These are phyloP conservation scores for Aegilops longissima DNA, from an alignment of 176 grass and related monocot species.

Conservation along the genomic window DNA sequence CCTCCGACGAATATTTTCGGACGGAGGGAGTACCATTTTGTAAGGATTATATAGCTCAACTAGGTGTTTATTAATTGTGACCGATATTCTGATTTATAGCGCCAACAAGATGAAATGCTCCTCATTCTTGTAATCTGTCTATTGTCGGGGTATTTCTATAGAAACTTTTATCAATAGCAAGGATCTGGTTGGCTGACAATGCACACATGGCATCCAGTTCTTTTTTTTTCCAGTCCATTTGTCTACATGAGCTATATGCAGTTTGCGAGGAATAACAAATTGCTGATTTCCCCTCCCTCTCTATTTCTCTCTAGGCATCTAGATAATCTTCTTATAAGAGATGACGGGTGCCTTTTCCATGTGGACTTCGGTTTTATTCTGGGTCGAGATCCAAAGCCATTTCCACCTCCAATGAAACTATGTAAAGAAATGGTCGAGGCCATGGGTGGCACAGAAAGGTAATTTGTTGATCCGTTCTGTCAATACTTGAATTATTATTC, in stretches of 20 bases:
- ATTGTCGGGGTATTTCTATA: conserved; percentile 20
- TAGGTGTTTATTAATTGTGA: background rate
- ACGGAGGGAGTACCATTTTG: no score
- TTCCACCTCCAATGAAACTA: conserved; percentile 97
- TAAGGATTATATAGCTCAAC: conserved; percentile 10
- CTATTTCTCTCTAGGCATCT: conserved; percentile 67
- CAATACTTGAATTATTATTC: background rate
- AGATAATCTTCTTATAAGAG: conserved; percentile 94
- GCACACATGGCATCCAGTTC: conserved; percentile 13
- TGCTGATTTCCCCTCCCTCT: conserved; percentile 18
- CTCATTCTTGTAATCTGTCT: conserved; percentile 1
- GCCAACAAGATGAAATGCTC: background rate
- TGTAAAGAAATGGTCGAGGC: conserved; percentile 99
- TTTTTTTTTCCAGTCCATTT: background rate
- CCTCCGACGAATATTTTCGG: no score
- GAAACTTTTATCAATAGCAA: background rate
- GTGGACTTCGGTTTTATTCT: conserved; percentile 97
- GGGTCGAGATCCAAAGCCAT: conserved; percentile 96
- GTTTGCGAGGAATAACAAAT: conserved; percentile 31
- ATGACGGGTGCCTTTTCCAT: conserved; percentile 95
- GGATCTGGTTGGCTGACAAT: background rate
- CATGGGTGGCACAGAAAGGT: conserved; percentile 99
- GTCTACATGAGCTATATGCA: background rate
- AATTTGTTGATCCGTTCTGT: conserved; percentile 2
- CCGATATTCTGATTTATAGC: background rate